Base-by-base conservation (phyloP, 192 early-diverging fungal species). In the Gaertneriomyces semiglobifer region DNA sequence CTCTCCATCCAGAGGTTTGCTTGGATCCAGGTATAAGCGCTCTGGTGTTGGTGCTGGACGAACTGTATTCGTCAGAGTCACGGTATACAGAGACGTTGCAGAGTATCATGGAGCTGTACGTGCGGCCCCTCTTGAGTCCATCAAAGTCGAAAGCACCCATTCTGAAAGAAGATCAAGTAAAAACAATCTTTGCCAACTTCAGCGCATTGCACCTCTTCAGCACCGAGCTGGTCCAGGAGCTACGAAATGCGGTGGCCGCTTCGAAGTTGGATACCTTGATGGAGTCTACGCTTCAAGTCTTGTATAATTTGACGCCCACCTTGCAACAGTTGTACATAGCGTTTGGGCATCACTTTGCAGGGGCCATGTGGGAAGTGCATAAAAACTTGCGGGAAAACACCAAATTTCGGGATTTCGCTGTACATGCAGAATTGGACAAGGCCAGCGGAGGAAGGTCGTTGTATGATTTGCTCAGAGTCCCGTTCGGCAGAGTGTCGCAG, bases 371-470 rank as follows among this genome's bases (percentile, higher is more conserved):
- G 45, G 65, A 72, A 44, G 25, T 66, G 6, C 53, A 72, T n/a
- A 53, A 66, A n/a, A 12, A 16, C 18, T 20, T 68, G 39, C 58
- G 58, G 6, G 65, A 72, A 8, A 61, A 19, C 20, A 10, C 63
- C n/a, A 58, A 59, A 43, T 72, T 72, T 51, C 63, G 70, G 14
- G 70, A 72, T 18, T 72, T 66, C 52, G 53, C 42, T 18, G 61
- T 44, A 10, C 18, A 14, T 20, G 68, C 61, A 7, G 40, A 53
- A 44, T 41, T 43, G 8, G 52, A 63, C 20, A 70, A 63, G 47
- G 58, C 46, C n/a, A 61, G 66, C 59, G 66, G 66, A 10, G 58
- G 44, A 41, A 44, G 66, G 0, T 63, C 60, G 6, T 20, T 70
- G 43, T 63, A 50, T 20, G 68, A 70, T 7, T 42, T 70, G 60